Percentiles rank a stretch among this genome's conserved stretches.
These are phyloP conservation scores for Colletotrichum endophyticum DNA, from an alignment of 2,329 filamentous ascomycete species.

Conservation along the genomic window DNA sequence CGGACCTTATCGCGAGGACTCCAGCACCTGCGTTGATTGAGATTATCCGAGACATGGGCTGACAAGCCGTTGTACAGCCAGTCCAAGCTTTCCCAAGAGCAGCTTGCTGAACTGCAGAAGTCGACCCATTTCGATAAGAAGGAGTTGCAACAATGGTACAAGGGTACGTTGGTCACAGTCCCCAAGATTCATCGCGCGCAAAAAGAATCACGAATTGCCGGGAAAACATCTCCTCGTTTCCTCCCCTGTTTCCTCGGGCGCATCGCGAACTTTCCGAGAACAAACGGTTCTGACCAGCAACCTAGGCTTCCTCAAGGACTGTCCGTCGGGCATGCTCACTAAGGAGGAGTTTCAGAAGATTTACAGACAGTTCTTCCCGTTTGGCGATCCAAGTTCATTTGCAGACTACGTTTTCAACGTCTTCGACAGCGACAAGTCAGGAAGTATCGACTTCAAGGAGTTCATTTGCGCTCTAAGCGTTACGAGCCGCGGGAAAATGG, in stretches of 20 bases:
- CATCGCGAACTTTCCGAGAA: not conserved
- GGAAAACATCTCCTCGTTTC: not conserved
- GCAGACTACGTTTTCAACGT: slow-evolving; percentile 99
- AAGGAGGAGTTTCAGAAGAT: slow-evolving; percentile 99
- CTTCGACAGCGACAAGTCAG: slow-evolving; percentile 96
- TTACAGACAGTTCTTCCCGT: slow-evolving; percentile 99
- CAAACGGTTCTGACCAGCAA: not conserved
- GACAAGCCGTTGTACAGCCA: slow-evolving; percentile 66
- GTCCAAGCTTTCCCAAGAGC: slow-evolving; percentile 96
- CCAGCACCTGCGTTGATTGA: not conserved
- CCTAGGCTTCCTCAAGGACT: slow-evolving; percentile 95
- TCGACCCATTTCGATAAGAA: slow-evolving; percentile 99
- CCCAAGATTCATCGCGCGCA: not conserved
- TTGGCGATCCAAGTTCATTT: slow-evolving; percentile 95
- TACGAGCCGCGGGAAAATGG: slow-evolving; percentile 97
- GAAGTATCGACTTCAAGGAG: slow-evolving; percentile 98
- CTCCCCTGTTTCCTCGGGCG: not conserved
- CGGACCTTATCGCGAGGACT: not conserved
- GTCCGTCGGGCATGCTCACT: slow-evolving; percentile 92
- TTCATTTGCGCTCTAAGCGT: slow-evolving; percentile 98
- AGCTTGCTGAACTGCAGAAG: slow-evolving; percentile 94
- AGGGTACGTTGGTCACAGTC: slow-evolving; percentile 66
- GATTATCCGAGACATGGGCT: not conserved
- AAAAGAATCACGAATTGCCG: not conserved
- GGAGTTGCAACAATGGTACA: slow-evolving; percentile 99